Evolutionary conservation across 768 basidiomycete genomes (phyloP), one percentile per base, ranked within the genome.

Genomic region (Phlebiopsis flavidoalba): DNA sequence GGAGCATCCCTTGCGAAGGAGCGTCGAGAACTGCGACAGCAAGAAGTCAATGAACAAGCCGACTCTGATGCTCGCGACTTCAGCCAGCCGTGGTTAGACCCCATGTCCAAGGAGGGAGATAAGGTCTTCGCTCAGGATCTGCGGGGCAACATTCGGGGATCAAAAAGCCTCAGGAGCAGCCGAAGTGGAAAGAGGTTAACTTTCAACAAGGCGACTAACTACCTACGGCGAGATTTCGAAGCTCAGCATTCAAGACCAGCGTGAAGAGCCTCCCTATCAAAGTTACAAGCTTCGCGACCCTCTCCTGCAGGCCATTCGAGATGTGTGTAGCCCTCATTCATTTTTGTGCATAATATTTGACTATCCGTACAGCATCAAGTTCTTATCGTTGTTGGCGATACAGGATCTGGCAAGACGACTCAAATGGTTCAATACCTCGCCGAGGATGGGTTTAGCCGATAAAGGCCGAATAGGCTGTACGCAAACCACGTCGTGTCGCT

Each of bases 341-440:
- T 17, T 19, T 5, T 26, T 19, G 45, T 46, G 48, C 19, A 49
- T 49, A 15, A 5, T 49, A 4, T 5, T n/a, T 26, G 6, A 26
- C 1, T 11, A 3, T 49, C 10, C 53, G 67, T 54, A 58, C 66
- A 95, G 89, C 92, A 99, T 76, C 96, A 95, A 83, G 88, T 98
- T 24, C 88, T 99, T 58, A 95, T 99, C 65, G 97, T 99, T 40
- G 91, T 99, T 58, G 97, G 97, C 49, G 97, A 99, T 70, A 99
- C 97, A 49, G 97, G 97, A 26, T 98, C 96, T 8, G 97, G 97
- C 12, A 99, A 99, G 73, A 98, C 97, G 7, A 99, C 97, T 0
- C 97, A 99, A 71, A 98, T 99, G 95, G 91, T 91, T 0, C 97
- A 98, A 74, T 99, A 98, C 67, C 83, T 99, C 47, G 96, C 96